Conservation (phyloP, 1,139 yeast species). For the Zygoascus sp. region DNA sequence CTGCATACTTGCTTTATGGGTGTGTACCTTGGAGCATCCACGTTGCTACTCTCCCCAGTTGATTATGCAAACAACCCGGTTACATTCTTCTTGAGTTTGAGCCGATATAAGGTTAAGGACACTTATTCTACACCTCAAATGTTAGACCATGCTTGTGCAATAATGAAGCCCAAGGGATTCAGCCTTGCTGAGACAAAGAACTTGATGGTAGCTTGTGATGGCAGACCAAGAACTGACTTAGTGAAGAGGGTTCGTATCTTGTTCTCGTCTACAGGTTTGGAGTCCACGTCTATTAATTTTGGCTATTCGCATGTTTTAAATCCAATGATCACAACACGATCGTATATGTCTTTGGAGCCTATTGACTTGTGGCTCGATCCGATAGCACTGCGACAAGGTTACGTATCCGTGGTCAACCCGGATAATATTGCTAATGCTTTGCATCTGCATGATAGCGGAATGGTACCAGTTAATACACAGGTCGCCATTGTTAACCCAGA, state of each 20-base stretch:
- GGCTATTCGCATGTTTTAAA: slow-evolving; percentile 77
- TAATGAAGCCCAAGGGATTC: slow-evolving; percentile 60
- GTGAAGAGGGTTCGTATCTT: slow-evolving; percentile 57
- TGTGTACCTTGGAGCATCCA: slow-evolving; percentile 78
- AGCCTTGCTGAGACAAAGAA: slow-evolving; percentile 65
- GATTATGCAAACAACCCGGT: slow-evolving; percentile 75
- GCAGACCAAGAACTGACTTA: slow-evolving; percentile 62
- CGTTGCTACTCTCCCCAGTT: slow-evolving; percentile 72
- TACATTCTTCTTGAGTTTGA: slow-evolving; percentile 64
- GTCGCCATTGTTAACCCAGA: slow-evolving; percentile 95
- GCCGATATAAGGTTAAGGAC: slow-evolving; percentile 80
- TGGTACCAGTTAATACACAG: slow-evolving; percentile 92
- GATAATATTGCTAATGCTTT: slow-evolving; percentile 62
- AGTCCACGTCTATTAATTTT: slow-evolving; percentile 67
- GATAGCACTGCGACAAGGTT: slow-evolving; percentile 81
- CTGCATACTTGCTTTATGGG: slow-evolving; percentile 79
- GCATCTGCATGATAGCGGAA: slow-evolving; percentile 88
- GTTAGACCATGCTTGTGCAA: slow-evolving; percentile 68
- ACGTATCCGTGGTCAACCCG: slow-evolving; percentile 73
- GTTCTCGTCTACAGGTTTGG: slow-evolving; percentile 62
- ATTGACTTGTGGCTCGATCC: slow-evolving; percentile 86
- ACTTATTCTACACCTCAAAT: slow-evolving; percentile 81
- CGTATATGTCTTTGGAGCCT: slow-evolving; percentile 86
- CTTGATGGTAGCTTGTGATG: slow-evolving; percentile 75
- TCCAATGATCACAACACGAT: slow-evolving; percentile 79